These are phyloP conservation scores for Ceratocystis cubensis DNA, from an alignment of 2,329 filamentous ascomycete species.

Conservation along the genomic window DNA sequence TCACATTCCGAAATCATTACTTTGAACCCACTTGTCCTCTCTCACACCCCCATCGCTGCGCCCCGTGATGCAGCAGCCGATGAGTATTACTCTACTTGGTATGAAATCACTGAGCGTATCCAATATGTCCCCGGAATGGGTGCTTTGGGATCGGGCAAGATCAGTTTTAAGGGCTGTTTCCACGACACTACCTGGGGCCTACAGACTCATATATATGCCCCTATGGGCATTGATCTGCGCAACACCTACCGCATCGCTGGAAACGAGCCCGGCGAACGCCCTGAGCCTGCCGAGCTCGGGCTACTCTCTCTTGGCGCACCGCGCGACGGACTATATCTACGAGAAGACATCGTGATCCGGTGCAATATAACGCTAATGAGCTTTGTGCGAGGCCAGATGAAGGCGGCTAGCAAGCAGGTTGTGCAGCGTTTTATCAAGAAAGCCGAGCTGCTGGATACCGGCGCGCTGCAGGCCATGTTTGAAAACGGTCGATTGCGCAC, in stretches of 20 bases:
- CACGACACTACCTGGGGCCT: slow-evolving; percentile 61
- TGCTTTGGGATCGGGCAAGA: slow-evolving; percentile 50
- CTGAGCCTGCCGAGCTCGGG: slow-evolving; percentile 50
- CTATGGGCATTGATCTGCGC: slow-evolving; percentile 52
- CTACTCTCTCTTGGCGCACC: slow-evolving; percentile 46
- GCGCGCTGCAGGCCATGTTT: slow-evolving; percentile 54
- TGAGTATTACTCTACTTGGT: slow-evolving; percentile 63
- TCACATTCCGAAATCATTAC: slow-evolving; percentile 59
- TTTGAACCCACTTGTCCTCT: slow-evolving; percentile 55
- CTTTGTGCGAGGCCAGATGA: slow-evolving; percentile 55
- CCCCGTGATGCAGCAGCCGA: slow-evolving; percentile 55
- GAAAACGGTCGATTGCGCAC: slow-evolving; percentile 52
- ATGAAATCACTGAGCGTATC: slow-evolving; percentile 57
- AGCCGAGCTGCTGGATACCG: slow-evolving; percentile 55
- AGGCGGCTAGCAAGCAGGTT: slow-evolving; percentile 55
- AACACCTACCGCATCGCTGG: slow-evolving; percentile 57
- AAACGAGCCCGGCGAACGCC: slow-evolving; percentile 55
- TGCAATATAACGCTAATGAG: slow-evolving; percentile 53
- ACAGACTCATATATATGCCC: slow-evolving; percentile 59
- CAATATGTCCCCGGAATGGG: slow-evolving; percentile 56
- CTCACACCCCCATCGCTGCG: slow-evolving; percentile 50
- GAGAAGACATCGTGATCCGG: slow-evolving; percentile 58
- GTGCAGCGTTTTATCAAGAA: slow-evolving; percentile 57
- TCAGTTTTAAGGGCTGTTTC: slow-evolving; percentile 59
- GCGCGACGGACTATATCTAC: slow-evolving; percentile 51